Base-by-base conservation (phyloP, 129 eudicot species). In the Deinandra increscens region DNA sequence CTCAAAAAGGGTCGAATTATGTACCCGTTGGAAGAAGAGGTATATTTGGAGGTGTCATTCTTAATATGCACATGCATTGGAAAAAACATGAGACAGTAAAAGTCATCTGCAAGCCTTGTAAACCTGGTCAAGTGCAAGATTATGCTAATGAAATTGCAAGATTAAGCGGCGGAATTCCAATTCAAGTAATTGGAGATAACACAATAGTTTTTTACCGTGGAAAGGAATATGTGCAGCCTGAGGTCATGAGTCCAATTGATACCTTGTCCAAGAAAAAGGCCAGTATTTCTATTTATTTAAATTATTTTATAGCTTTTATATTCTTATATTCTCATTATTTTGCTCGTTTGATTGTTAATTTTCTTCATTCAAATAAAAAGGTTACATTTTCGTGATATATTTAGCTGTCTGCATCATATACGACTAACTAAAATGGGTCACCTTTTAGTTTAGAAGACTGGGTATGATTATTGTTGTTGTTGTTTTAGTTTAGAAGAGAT, bases 1-100 rank as follows among this genome's bases (percentile, higher is more conserved):
- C 95, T 33, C 97, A 93, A 66, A 93, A 87, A 79, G 75, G 90
- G 50, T 87, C 93, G 4, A 93, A 93, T 66, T 89, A 89, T 63
- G 97, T 80, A 12, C 97, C 97, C 13, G 75, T 89, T 71, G 99
- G 99, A 54, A 87, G 90, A 84, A 85, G 97, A 87, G 97, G 99
- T 48, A 64, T 93, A 26, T 93, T 85, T 73, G 99, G 99, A 41
- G 99, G 99, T 42, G 97, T 89, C 60, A 85, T 93, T 64, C 95
- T 93, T 12, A 93, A 93, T 43, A 89, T 93, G 99, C 97, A 89
- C 76, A 72, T 93, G 88, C 99, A 93, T 73, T 93, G 99, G 99
- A 93, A 93, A 83, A 93, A 87, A 74, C 99, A 93, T 12, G 97
- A 93, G 69, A 93, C 97, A 0, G 93, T 93, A 5, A 83, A 93